These are phyloP conservation scores for Oryza punctata DNA, from an alignment of 176 grass and related monocot genomes.

Conservation along the genomic window DNA sequence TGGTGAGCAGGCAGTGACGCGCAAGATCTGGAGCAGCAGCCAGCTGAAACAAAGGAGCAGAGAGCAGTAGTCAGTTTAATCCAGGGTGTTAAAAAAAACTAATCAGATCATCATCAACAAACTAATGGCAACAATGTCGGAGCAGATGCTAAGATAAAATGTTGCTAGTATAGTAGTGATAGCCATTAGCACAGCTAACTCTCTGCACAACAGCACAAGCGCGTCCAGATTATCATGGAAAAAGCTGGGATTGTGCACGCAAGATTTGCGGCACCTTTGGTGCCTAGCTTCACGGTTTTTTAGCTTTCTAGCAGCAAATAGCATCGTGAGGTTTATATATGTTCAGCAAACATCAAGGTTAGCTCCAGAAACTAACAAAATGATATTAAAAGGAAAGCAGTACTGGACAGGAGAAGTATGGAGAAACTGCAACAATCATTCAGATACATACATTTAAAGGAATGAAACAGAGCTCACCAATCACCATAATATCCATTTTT, in stretches of 20 bases:
- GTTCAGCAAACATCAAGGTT: neutral
- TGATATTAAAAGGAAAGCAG: neutral
- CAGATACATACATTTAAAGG: neutral
- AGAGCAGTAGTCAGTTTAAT: slow-evolving; percentile 9
- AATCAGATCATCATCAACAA: neutral
- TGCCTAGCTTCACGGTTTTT: neutral
- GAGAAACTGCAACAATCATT: neutral
- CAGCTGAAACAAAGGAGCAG: slow-evolving; percentile 28
- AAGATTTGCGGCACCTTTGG: slow-evolving; percentile 29
- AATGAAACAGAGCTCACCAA: neutral
- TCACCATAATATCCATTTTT: neutral
- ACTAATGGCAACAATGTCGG: neutral
- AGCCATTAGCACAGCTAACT: neutral
- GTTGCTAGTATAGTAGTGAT: neutral
- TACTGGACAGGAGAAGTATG: neutral
- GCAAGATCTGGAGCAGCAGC: slow-evolving; percentile 36
- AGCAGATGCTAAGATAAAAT: neutral
- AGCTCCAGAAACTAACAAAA: neutral
- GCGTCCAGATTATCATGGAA: slow-evolving; percentile 2
- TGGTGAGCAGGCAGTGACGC: slow-evolving; percentile 25
- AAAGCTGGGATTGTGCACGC: neutral
- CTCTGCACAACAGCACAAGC: neutral
- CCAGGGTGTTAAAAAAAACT: neutral
- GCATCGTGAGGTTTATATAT: neutral
- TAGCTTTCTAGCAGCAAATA: neutral